These are phyloP conservation scores for Tylopilus sp. DNA, from an alignment of 768 basidiomycete species.

Conservation along the genomic window DNA sequence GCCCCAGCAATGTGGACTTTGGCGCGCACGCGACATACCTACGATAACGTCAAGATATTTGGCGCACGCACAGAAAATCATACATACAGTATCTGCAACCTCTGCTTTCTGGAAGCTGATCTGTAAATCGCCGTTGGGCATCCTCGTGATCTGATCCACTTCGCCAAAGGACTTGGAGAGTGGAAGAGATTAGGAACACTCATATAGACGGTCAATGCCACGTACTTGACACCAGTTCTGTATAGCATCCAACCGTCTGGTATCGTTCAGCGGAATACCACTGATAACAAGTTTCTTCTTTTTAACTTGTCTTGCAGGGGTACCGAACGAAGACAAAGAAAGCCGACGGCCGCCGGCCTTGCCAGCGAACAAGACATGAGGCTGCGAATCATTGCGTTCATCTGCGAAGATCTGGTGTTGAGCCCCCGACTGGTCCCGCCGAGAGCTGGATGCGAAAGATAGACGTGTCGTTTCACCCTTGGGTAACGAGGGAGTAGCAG, in stretches of 20 bases:
- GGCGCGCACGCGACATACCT: constrained; percentile 80
- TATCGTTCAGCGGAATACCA: constrained; percentile 60
- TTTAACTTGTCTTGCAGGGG: constrained; percentile 40
- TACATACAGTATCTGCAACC: constrained; percentile 74
- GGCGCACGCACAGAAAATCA: not conserved
- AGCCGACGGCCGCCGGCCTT: constrained; percentile 25
- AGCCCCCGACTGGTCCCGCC: constrained; percentile 9
- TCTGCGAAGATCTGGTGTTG: constrained; percentile 25
- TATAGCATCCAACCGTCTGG: constrained; percentile 60
- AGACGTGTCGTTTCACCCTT: constrained; percentile 32
- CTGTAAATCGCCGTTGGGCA: constrained; percentile 77
- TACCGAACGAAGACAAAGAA: constrained; percentile 34
- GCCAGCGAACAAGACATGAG: constrained; percentile 28
- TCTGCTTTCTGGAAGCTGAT: constrained; percentile 71
- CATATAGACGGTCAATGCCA: not conserved
- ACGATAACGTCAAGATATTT: constrained; percentile 8
- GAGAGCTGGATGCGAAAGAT: constrained; percentile 28
- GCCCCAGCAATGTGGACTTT: constrained; percentile 71
- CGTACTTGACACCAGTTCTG: constrained; percentile 76
- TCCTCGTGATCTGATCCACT: constrained; percentile 64
- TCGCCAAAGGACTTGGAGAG: constrained; percentile 67
- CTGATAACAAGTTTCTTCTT: constrained; percentile 68
- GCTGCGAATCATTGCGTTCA: constrained; percentile 26
- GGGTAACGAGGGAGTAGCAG: constrained; percentile 27
- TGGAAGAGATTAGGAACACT: constrained; percentile 2